Conservation (phyloP, 441 rosid genomes). For the Metrosideros polymorpha region DNA sequence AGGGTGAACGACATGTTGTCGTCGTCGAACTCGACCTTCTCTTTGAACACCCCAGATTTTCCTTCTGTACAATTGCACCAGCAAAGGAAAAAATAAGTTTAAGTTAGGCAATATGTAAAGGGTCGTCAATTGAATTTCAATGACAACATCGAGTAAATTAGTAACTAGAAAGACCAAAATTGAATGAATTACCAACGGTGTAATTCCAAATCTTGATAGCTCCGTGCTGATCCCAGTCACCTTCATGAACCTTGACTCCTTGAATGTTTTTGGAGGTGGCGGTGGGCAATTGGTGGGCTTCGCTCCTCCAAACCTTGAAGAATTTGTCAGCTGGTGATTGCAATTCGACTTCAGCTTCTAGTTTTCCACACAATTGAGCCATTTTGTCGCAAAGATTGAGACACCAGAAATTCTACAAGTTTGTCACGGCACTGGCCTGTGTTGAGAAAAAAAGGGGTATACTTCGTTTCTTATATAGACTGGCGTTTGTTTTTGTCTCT, state of each 20-base stretch:
- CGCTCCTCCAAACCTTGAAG: slow-evolving; percentile 4
- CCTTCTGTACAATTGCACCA: neutral
- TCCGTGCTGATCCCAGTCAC: neutral
- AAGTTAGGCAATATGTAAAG: neutral
- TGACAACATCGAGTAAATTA: neutral
- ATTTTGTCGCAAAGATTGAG: neutral
- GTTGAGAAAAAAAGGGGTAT: neutral
- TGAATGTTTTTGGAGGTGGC: neutral
- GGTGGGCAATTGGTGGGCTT: neutral
- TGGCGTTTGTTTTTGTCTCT: neutral
- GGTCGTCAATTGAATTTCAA: neutral
- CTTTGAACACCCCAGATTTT: neutral
- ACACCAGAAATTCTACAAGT: neutral
- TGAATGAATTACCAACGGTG: neutral
- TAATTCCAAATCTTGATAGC: neutral
- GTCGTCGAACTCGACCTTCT: slow-evolving; percentile 14
- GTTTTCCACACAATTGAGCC: neutral
- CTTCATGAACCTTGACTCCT: neutral
- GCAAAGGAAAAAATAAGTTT: no score
- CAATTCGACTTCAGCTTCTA: neutral
- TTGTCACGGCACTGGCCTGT: neutral
- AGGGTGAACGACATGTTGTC: neutral
- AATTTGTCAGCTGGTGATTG: neutral
- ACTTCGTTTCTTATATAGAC: neutral
- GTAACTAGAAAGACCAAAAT: neutral